Evolutionary conservation across 108 stramenopile genomes (phyloP).

Genomic region (Skeletonema marinoi): DNA sequence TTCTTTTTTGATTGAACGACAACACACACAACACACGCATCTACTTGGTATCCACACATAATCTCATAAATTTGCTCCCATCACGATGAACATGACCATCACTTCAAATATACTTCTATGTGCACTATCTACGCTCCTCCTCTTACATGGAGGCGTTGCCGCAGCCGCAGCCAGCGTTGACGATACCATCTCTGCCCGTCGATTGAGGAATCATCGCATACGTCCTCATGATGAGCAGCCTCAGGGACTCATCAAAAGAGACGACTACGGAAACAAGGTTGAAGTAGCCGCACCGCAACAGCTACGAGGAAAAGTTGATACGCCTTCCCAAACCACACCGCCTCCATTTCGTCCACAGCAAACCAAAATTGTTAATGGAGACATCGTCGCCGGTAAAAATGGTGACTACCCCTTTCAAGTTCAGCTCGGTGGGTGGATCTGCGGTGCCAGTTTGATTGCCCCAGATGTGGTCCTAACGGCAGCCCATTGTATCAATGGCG

Average conservation of each 20-base stretch:
- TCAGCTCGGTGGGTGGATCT: not conserved
- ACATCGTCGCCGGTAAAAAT: not conserved
- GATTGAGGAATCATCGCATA: not conserved
- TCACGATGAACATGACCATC: not conserved
- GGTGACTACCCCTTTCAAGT: not conserved
- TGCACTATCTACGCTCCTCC: not conserved
- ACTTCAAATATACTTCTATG: not conserved
- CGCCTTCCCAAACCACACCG: not conserved
- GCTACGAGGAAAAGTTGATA: not conserved
- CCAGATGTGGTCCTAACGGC: conserved; percentile 45
- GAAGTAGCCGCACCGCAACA: not conserved
- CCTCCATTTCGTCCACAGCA: not conserved
- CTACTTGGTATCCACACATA: too few species aligned
- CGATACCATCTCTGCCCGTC: not conserved
- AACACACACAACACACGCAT: too few species aligned
- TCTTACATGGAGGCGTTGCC: not conserved
- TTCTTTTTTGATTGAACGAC: too few species aligned
- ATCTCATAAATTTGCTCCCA: too few species aligned
- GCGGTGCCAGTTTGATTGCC: conserved; percentile 43
- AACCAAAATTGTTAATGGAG: not conserved
- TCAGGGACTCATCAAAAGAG: not conserved
- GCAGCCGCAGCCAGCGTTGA: not conserved
- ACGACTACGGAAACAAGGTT: not conserved
- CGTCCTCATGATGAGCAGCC: too few species aligned
- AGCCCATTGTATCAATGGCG: conserved; percentile 29